phyloP scores from a whole-genome alignment of 2,329 filamentous ascomycete genomes.

The Alternaria consortialis region DNA sequence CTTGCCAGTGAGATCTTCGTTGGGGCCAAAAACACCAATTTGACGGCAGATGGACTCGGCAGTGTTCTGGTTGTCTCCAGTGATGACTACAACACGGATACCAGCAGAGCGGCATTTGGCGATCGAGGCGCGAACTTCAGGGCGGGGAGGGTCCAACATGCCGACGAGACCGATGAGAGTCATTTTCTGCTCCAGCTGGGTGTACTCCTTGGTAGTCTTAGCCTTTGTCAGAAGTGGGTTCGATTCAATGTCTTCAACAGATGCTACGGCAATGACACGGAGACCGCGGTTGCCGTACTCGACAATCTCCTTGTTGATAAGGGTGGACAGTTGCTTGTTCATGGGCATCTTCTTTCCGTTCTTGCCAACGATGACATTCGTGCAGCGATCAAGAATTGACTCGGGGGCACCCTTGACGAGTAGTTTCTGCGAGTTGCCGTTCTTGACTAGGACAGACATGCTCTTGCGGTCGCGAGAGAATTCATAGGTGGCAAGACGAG shows the following conservation, averaged over 20 bases:
- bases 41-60: conserved; percentile 97
- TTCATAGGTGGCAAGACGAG: conserved; percentile 86
- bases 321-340: conserved; percentile 70
- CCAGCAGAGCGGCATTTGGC: conserved; percentile 89
- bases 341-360: conserved; percentile 81
- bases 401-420: conserved; percentile 97
- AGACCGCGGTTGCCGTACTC: conserved; percentile 93
- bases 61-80: conserved; percentile 96
- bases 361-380: conserved; percentile 78
- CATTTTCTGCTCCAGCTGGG: conserved; percentile 89
- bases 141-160: conserved; percentile 96
- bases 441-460: conserved; percentile 92
- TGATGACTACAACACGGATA: conserved; percentile 97
- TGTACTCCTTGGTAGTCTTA: conserved; percentile 84
- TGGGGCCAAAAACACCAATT: conserved; percentile 87
- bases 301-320: conserved; percentile 81
- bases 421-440: conserved; percentile 75
- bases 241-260: conserved; percentile 76
- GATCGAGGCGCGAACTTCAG: conserved; percentile 88
- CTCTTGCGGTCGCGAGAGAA: conserved; percentile 98
- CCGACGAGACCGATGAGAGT: conserved; percentile 92
- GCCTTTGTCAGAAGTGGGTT: conserved; percentile 77
- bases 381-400: conserved; percentile 91
- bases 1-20: conserved; percentile 87
- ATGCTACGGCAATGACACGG: conserved; percentile 92